Evolutionary conservation across 805 yeast species (phyloP).

Genomic region (Candida maesae): DNA sequence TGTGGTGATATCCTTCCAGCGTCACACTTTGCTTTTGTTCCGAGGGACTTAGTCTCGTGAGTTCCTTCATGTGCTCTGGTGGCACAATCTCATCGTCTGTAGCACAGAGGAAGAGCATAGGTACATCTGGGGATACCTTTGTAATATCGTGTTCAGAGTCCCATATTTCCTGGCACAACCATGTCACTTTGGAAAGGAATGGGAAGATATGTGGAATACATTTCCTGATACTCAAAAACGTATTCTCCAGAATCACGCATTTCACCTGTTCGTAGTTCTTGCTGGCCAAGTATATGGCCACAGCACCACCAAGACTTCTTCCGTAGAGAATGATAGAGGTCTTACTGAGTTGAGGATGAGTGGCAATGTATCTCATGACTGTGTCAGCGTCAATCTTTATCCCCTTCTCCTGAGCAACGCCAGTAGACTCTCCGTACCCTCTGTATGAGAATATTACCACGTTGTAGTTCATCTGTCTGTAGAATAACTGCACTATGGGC

Average conservation of each 20-base stretch:
- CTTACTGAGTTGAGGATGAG: constrained; percentile 48
- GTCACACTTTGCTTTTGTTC: constrained; percentile 48
- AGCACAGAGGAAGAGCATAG: constrained; percentile 71
- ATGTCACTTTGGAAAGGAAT: constrained; percentile 47
- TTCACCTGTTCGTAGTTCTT: constrained; percentile 45
- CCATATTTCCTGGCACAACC: constrained; percentile 79
- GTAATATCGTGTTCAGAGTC: constrained; percentile 61
- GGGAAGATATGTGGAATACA: constrained; percentile 77
- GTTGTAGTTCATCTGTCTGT: constrained; percentile 59
- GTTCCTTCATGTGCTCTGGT: constrained; percentile 67
- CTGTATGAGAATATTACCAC: constrained; percentile 85
- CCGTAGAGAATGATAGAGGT: constrained; percentile 73
- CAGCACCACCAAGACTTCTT: constrained; percentile 93
- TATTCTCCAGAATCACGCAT: constrained; percentile 80
- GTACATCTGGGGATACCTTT: constrained; percentile 48
- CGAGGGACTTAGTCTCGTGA: constrained; percentile 53
- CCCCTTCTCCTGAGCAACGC: constrained; percentile 72
- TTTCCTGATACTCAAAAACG: constrained; percentile 72
- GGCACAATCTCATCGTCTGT: constrained; percentile 87
- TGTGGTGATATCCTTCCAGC: constrained; percentile 67
- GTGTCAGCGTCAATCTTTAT: constrained; percentile 79
- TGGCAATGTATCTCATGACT: constrained; percentile 53
- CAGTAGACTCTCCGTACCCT: constrained; percentile 85
- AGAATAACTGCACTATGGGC: constrained; percentile 73
- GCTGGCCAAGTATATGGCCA: constrained; percentile 76